Evolutionary conservation across 805 yeast genomes (phyloP), one percentile per base, ranked within the genome.

Genomic region (Sugiyamaella americana): DNA sequence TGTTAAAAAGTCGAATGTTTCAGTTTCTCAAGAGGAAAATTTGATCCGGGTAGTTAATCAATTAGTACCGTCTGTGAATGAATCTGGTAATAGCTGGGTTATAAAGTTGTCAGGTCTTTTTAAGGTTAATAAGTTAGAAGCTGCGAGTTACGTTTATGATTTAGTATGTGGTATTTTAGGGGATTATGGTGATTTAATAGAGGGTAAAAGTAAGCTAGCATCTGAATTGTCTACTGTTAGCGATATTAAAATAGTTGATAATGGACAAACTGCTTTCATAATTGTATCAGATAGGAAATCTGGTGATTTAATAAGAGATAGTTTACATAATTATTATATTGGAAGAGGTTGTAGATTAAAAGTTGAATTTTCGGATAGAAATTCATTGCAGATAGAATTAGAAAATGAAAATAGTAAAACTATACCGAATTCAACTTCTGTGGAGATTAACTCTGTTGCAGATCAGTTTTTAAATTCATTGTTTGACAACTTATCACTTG

Each of bases 231-330:
- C 32, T 24, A n/a, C 19, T 11, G 21, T 36, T 24, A 20, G 19
- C 41, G 29, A 19, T 40, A 19, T 26, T 19, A 19, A 17, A 23
- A 18, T 11, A 16, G 41, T 6, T 30, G 44, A 23, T 11, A 13
- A 20, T 29, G 42, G 30, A 11, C 26, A n/a, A 17, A 21, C 20
- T 13, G 34, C 4, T 4, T 39, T 21, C 22, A 44, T 41, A 24
- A 38, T 16, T 3, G 44, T 51, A 17, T 22, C 30, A 8, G 13
- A 21, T 3, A 40, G 53, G 3, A 18, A 21, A 20, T 6, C 26
- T 8, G 51, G 41, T n/a, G 50, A 51, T 18, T 5, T 13, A 18
- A n/a, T 47, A 16, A 18, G 44, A 16, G 51, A 50, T 19, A 21
- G n/a, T 5, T 41, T 50, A 18, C 44, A 50, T 23, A 40, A 39